Evolutionary conservation across 352 stramenopile genomes (phyloP).

Genomic region (Phytopythium oedochilum): DNA sequence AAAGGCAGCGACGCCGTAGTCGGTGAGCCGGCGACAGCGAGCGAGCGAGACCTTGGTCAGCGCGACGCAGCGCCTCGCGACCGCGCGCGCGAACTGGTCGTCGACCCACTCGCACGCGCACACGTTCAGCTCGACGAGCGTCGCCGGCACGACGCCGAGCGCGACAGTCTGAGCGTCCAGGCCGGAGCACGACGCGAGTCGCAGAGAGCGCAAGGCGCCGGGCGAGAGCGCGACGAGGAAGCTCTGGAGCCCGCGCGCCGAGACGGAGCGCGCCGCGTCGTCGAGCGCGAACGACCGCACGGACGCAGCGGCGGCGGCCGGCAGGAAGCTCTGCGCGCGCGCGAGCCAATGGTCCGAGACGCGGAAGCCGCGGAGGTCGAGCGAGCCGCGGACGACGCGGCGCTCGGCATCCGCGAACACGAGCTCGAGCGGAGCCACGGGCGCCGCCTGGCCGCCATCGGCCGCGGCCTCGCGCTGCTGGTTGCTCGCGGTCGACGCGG

Average conservation of each 20-base stretch:
- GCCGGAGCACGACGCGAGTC: neutral
- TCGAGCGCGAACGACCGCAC: slow-evolving; percentile 4
- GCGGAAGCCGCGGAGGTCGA: slow-evolving; percentile 4
- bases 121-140: slow-evolving; percentile 38
- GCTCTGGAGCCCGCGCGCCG: neutral
- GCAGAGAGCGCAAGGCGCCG: neutral
- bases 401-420: slow-evolving; percentile 5
- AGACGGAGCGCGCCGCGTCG: neutral
- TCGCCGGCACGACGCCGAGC: neutral
- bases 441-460: neutral
- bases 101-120: slow-evolving; percentile 67
- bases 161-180: neutral
- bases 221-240: neutral
- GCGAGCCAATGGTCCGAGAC: slow-evolving; percentile 6
- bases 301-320: neutral
- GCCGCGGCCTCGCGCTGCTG: neutral
- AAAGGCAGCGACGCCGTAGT: slow-evolving; percentile 64
- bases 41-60: slow-evolving; percentile 31
- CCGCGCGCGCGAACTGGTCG: slow-evolving; percentile 35
- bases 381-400: neutral
- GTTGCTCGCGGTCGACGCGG: neutral
- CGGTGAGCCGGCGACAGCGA: slow-evolving; percentile 53
- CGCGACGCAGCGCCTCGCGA: slow-evolving; percentile 29
- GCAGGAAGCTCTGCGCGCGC: neutral
- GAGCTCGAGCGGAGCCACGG: slow-evolving; percentile 1